Conservation (phyloP, 345 rosid genomes). For the Isatis tinctoria region DNA sequence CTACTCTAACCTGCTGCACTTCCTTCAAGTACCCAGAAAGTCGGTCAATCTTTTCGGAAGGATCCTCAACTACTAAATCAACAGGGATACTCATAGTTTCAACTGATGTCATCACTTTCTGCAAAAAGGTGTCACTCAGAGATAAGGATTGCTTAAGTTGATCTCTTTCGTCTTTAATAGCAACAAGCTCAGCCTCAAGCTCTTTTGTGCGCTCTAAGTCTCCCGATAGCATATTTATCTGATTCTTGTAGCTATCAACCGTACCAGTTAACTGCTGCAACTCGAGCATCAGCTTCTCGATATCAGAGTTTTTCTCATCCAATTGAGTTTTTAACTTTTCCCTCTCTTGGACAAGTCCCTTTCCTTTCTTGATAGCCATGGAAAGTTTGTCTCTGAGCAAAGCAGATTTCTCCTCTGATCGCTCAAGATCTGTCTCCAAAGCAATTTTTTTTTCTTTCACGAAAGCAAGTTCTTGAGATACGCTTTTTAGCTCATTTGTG, state of each 20-base stretch:
- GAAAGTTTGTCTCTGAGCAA: slow-evolving; percentile 77
- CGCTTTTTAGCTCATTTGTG: slow-evolving; percentile 39
- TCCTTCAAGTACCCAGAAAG: slow-evolving; percentile 53
- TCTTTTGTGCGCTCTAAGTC: slow-evolving; percentile 47
- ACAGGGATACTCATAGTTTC: slow-evolving; percentile 50
- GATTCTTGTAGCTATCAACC: slow-evolving; percentile 47
- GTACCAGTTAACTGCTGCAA: slow-evolving; percentile 51
- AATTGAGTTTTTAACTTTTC: slow-evolving; percentile 59
- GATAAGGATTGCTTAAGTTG: slow-evolving; percentile 53
- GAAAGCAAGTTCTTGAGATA: slow-evolving; percentile 45
- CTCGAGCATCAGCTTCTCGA: slow-evolving; percentile 56
- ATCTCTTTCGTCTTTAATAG: slow-evolving; percentile 48
- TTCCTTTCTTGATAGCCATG: slow-evolving; percentile 91
- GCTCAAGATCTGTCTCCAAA: slow-evolving; percentile 63
- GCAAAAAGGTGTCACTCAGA: slow-evolving; percentile 53
- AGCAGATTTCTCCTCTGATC: slow-evolving; percentile 76
- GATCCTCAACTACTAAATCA: slow-evolving; percentile 45
- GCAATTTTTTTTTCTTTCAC: slow-evolving; percentile 56
- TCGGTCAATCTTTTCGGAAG: slow-evolving; percentile 58
- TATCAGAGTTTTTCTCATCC: slow-evolving; percentile 66
- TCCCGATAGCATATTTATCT: slow-evolving; percentile 48
- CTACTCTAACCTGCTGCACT: slow-evolving; percentile 48
- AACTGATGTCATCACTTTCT: slow-evolving; percentile 45
- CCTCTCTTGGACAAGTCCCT: slow-evolving; percentile 83
- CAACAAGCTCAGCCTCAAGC: slow-evolving; percentile 63